These are phyloP conservation scores for Lentinula detonsa DNA, from an alignment of 768 basidiomycete genomes.

Conservation along the genomic window DNA sequence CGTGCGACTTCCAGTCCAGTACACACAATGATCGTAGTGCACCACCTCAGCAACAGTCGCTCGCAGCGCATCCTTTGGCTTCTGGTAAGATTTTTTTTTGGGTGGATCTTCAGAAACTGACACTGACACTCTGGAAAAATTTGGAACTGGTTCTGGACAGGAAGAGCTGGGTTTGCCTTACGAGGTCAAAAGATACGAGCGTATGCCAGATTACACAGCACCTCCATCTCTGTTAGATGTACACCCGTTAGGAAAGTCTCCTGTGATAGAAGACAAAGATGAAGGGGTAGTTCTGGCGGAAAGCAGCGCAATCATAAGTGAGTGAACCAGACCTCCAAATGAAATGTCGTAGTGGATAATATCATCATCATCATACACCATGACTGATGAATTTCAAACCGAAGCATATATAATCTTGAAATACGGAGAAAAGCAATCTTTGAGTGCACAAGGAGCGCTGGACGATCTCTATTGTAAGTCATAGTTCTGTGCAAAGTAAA, in stretches of 20 bases:
- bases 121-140: background rate
- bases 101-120: background rate
- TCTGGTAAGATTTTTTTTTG: constrained; percentile 17
- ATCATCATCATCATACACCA: too few species aligned
- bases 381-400: constrained; percentile 7
- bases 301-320: constrained; percentile 38
- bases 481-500: background rate
- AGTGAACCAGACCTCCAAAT: background rate
- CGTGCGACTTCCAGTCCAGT: too few species aligned
- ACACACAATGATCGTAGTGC: background rate
- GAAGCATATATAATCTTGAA: constrained; percentile 37
- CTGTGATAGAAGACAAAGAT: constrained; percentile 24
- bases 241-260: constrained; percentile 38
- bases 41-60: background rate
- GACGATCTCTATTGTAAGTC: constrained; percentile 32
- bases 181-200: constrained; percentile 34
- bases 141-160: constrained; percentile 17
- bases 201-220: constrained; percentile 22
- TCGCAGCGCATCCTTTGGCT: constrained; percentile 27
- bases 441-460: constrained; percentile 19
- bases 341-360: background rate
- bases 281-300: constrained; percentile 32
- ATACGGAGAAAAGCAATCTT: constrained; percentile 27
- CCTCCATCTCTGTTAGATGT: constrained; percentile 30
- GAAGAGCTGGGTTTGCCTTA: constrained; percentile 45